Conservation (phyloP, 106 monocot species). For the Platanthera zijinensis region DNA sequence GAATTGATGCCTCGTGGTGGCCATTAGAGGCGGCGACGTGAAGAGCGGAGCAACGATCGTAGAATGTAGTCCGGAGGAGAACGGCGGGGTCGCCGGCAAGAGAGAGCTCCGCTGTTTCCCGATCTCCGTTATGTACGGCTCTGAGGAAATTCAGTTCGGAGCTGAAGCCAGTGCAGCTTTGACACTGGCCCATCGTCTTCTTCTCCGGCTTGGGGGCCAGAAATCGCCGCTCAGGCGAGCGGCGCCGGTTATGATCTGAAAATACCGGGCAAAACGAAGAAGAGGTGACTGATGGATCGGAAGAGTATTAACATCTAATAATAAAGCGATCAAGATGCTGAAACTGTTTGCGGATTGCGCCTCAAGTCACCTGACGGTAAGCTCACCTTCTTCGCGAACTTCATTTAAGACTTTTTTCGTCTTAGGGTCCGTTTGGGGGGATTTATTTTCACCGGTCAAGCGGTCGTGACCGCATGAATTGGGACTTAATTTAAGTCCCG, state of each 20-base stretch:
- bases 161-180: conserved; percentile 26
- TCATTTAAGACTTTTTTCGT: too few species aligned
- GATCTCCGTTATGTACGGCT: conserved; percentile 30
- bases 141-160: conserved; percentile 32
- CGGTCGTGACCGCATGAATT: too few species aligned
- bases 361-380: too few species aligned
- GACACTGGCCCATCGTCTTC: conserved; percentile 31
- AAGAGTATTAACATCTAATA: too few species aligned
- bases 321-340: too few species aligned
- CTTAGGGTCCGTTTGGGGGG: too few species aligned
- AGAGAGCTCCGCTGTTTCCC: conserved; percentile 12
- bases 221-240: background rate
- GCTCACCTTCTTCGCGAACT: too few species aligned
- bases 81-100: conserved; percentile 21
- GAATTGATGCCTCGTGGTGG: conserved; percentile 25
- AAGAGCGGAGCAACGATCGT: conserved; percentile 41
- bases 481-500: too few species aligned
- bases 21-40: conserved; percentile 63
- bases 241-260: background rate
- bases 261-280: background rate
- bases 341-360: too few species aligned
- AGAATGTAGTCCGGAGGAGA: conserved; percentile 25
- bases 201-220: background rate
- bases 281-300: background rate
- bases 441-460: too few species aligned